phyloP scores from a whole-genome alignment of 805 yeast species.

The Candida khao-thaluensis region DNA sequence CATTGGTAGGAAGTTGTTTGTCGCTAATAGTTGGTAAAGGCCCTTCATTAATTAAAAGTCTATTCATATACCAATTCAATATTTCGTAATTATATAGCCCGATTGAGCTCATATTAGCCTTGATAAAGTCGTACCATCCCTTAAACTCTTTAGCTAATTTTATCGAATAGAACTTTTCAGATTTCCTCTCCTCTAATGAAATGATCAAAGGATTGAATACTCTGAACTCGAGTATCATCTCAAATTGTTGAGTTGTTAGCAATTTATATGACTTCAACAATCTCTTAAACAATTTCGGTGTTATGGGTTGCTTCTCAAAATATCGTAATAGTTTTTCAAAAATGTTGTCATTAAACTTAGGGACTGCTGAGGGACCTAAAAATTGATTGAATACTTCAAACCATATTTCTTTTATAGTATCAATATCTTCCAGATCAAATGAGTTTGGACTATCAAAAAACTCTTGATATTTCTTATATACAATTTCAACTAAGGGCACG shows the following conservation, averaged over 20 bases:
- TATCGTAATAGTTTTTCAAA: slow-evolving; percentile 4
- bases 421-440: neutral
- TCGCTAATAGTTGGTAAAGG: slow-evolving; percentile 1
- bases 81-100: slow-evolving; percentile 1
- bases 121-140: slow-evolving; percentile 6
- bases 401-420: slow-evolving; percentile 9
- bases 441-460: slow-evolving; percentile 7
- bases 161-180: neutral
- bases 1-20: neutral
- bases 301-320: neutral
- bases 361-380: neutral
- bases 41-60: slow-evolving; percentile 5
- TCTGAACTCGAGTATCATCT: slow-evolving; percentile 26
- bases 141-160: slow-evolving; percentile 4
- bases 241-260: slow-evolving; percentile 9
- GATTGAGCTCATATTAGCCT: neutral
- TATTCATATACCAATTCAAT: slow-evolving; percentile 16
- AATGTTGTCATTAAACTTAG: neutral
- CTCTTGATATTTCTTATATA: slow-evolving; percentile 12
- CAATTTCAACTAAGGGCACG: slow-evolving; percentile 6
- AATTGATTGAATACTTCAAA: slow-evolving; percentile 10
- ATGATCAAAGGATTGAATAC: slow-evolving; percentile 40
- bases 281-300: neutral
- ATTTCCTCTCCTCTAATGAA: neutral
- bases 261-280: neutral